Evolutionary conservation across 2,329 filamentous ascomycete species (phyloP), one percentile per base, ranked within the genome.

Genomic region (Chaetomium olivaceum): DNA sequence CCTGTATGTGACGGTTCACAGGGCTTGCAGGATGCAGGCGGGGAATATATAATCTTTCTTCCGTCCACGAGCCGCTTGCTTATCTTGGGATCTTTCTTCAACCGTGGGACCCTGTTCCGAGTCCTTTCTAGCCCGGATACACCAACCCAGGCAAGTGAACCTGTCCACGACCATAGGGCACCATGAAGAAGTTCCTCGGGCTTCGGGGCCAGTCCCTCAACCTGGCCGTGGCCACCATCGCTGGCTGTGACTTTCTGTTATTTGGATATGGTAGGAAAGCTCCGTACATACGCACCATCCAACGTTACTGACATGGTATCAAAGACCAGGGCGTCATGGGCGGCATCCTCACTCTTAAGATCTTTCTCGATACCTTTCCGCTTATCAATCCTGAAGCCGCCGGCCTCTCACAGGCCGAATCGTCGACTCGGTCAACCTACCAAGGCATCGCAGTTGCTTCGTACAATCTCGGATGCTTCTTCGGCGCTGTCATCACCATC

Each of bases 291-390:
- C 14, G 6, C 12, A 21, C 3, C 54, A 8, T 14, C 2, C 14
- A 14, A 14, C 8, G 1, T 8, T 5, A 16, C 43, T 46, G 21
- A 23, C 11, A 16, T 7, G 11, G n/a, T 43, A 16, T 43, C 19
- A 12, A 57, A 88, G 90, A 92, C 75, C 89, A 91, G 77, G 88
- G 90, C 73, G 89, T 92, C 11, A 92, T 91, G 83, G 90, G 89
- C 55, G 88, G 88, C 64, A 87, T 94, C 69, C 80, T 94, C 64
- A 91, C 89, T 3, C 83, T 93, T 72, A 78, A 83, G 23, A 82
- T 82, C 11, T 91, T 91, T 71, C 78, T 87, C 2, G 71, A 75
- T 2, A 76, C 78, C 19, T 88, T 88, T 69, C 85, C 85, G 0
- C 73, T 79, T 46, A 85, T 86, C 68, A 82, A 87, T 72, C 80